Conservation (phyloP, 2,329 filamentous ascomycete genomes). For the Delphinella strobiligena region DNA sequence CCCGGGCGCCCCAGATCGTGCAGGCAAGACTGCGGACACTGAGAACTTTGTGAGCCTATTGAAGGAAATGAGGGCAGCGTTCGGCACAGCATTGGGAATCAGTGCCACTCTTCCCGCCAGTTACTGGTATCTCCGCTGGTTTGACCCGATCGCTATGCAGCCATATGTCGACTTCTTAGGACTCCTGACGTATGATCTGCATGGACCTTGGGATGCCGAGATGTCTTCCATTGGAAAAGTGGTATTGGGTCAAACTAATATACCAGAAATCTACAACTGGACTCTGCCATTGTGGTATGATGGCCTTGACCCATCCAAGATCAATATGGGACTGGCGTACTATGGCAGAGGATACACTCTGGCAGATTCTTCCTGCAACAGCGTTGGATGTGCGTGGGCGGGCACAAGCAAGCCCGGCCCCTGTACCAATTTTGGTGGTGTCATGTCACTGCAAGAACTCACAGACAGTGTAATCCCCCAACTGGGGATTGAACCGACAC, state of each 20-base stretch:
- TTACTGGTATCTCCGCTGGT: slow-evolving; percentile 12
- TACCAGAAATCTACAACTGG: slow-evolving; percentile 33
- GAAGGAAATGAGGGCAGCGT: background rate
- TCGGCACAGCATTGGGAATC: slow-evolving; percentile 18
- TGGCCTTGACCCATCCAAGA: slow-evolving; percentile 27
- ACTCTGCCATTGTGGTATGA: slow-evolving; percentile 36
- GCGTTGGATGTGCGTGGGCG: slow-evolving; percentile 13
- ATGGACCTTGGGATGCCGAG: slow-evolving; percentile 30
- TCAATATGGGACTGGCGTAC: slow-evolving; percentile 31
- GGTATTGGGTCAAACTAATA: slow-evolving; percentile 31
- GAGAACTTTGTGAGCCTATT: slow-evolving; percentile 10
- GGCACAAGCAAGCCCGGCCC: slow-evolving; percentile 15
- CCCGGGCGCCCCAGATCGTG: slow-evolving; percentile 17
- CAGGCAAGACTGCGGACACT: slow-evolving; percentile 24
- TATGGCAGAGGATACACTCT: slow-evolving; percentile 30
- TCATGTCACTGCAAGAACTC: slow-evolving; percentile 27
- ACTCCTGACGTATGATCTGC: slow-evolving; percentile 35
- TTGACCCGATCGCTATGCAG: slow-evolving; percentile 8
- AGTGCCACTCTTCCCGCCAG: slow-evolving; percentile 21
- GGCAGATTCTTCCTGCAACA: slow-evolving; percentile 12
- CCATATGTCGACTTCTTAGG: slow-evolving; percentile 19
- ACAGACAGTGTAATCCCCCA: slow-evolving; percentile 16
- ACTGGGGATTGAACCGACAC: slow-evolving; percentile 12
- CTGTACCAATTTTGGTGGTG: slow-evolving; percentile 20
- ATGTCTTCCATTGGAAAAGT: slow-evolving; percentile 20